phyloP scores from a whole-genome alignment of 2,329 filamentous ascomycete genomes.

The Rugonectria rugulosa region DNA sequence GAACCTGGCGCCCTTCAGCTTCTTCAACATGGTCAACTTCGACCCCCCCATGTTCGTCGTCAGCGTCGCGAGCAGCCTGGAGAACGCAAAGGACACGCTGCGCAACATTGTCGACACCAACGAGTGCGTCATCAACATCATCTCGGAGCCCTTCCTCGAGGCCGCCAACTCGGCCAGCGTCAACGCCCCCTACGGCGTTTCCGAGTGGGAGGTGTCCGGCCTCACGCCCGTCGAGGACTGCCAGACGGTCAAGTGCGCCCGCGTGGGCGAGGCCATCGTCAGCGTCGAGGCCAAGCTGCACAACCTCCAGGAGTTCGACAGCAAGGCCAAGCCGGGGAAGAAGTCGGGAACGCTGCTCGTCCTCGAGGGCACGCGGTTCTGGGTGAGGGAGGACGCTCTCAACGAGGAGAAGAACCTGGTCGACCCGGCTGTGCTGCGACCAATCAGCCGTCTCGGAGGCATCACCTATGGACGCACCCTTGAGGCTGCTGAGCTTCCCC shows the following conservation, averaged over 20 bases:
- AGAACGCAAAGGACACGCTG: conserved; percentile 78
- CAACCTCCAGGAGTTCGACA: conserved; percentile 79
- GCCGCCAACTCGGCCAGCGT: conserved; percentile 84
- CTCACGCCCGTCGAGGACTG: conserved; percentile 73
- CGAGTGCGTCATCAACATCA: conserved; percentile 88
- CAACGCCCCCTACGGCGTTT: conserved; percentile 78
- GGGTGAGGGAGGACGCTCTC: conserved; percentile 87
- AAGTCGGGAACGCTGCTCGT: conserved; percentile 78
- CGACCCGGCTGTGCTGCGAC: conserved; percentile 77
- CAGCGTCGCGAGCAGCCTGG: conserved; percentile 55
- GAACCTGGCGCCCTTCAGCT: conserved; percentile 89
- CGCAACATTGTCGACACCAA: conserved; percentile 73
- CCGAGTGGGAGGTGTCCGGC: conserved; percentile 82
- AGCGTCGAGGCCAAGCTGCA: conserved; percentile 82
- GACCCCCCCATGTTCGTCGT: conserved; percentile 85
- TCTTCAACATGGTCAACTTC: conserved; percentile 83
- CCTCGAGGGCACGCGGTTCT: conserved; percentile 86
- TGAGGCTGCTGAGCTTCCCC: conserved; percentile 74
- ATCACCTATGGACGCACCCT: conserved; percentile 81
- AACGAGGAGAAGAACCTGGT: conserved; percentile 78
- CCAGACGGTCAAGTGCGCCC: conserved; percentile 70
- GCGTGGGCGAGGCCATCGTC: conserved; percentile 85
- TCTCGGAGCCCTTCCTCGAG: conserved; percentile 84
- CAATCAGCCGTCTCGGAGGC: conserved; percentile 81
- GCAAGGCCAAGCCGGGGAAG: conserved; percentile 71